Evolutionary conservation across 2,329 filamentous ascomycete species (phyloP).

Genomic region (Calonectria fujianensis): DNA sequence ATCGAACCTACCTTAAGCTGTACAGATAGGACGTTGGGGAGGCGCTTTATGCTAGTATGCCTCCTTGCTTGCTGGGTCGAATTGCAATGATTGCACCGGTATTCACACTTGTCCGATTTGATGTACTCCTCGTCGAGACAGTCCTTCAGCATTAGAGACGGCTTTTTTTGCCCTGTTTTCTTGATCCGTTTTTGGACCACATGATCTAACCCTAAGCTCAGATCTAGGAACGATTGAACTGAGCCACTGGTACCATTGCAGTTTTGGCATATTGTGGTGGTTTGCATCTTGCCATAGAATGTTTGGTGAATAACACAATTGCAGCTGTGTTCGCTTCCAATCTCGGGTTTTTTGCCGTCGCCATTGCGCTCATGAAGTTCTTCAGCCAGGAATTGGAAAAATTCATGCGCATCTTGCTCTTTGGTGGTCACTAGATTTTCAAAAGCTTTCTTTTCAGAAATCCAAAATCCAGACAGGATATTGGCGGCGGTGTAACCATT

Average conservation of each 20-base stretch:
- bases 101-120: constrained; percentile 90
- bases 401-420: constrained; percentile 98
- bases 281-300: constrained; percentile 94
- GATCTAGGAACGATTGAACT: constrained; percentile 91
- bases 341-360: constrained; percentile 78
- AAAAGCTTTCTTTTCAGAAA: constrained; percentile 83
- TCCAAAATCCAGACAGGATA: constrained; percentile 93
- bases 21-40: constrained; percentile 93
- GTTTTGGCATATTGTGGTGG: constrained; percentile 91
- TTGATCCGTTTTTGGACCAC: constrained; percentile 79
- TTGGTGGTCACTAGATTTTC: constrained; percentile 90
- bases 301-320: constrained; percentile 95
- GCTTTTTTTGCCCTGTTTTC: constrained; percentile 69
- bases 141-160: constrained; percentile 74
- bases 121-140: constrained; percentile 93
- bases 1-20: constrained; percentile 84
- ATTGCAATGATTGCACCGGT: constrained; percentile 88
- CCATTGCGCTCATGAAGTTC: constrained; percentile 90
- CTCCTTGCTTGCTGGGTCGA: constrained; percentile 87
- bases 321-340: constrained; percentile 79
- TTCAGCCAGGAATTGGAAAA: constrained; percentile 96
- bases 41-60: constrained; percentile 86
- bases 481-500: constrained; percentile 94
- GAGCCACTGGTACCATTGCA: constrained; percentile 89
- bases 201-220: constrained; percentile 90